Evolutionary conservation across 2,329 filamentous ascomycete species (phyloP), one percentile per base, ranked within the genome.

Genomic region (Exserohilum rostratum): DNA sequence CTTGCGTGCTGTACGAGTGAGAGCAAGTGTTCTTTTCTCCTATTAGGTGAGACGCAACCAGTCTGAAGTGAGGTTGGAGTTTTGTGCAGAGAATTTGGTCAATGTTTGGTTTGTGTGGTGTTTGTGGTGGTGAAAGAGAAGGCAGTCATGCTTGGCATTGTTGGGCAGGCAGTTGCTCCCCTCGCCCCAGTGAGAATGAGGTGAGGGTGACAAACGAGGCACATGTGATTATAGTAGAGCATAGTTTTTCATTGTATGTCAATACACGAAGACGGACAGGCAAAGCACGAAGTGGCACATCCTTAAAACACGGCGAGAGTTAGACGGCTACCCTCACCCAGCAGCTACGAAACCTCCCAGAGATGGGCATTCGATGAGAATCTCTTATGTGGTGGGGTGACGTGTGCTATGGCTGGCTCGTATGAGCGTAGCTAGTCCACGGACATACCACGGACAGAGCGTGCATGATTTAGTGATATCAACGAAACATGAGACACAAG

Each of bases 81-180:
- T 31, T 9, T 18, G 2, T 43, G 15, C 20, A 35, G 30, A 25
- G 18, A 31, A 13, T 15, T 11, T 18, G 11, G 25, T 18, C 9
- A 29, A 29, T 18, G 22, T n/a, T n/a, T 34, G 22, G 34, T 29
- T 45, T 3, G 12, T 13, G 18, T 20, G 1, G 30, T 42, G 25
- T 43, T 40, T 39, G 39, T 49, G 33, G 29, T 29, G 33, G 39
- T 52, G 38, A 22, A 40, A 3, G 40, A 27, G 30, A 35, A 38
- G 49, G 56, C 44, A 52, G 40, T 40, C 17, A 35, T 29, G 22
- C 31, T 39, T 34, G 31, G 18, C 27, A 15, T 20, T 17, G n/a
- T 7, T n/a, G 38, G 18, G 35, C n/a, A 42, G 30, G 47, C 34
- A 53, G 25, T 30, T 25, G 31, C 39, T 18, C 39, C 47, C 34